Conservation (phyloP, 331 rosid species). For the Acacia concinna region DNA sequence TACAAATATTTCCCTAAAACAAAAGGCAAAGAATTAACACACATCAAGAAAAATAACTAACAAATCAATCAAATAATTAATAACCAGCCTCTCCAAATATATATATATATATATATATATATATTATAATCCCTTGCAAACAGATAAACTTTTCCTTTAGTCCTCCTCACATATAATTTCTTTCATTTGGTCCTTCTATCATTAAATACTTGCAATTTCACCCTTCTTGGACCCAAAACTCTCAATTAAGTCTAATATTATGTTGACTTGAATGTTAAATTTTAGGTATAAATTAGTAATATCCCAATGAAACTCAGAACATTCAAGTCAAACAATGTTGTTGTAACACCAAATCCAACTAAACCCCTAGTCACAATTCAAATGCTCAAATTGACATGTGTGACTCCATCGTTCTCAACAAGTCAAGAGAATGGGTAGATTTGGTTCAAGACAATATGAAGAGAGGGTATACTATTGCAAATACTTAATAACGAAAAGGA, state of each 20-base stretch:
- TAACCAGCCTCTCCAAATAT: slow-evolving; percentile 37
- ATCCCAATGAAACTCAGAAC: not conserved
- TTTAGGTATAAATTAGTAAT: not conserved
- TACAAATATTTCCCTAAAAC: slow-evolving; percentile 23
- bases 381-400: not conserved
- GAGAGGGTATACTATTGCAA: not conserved
- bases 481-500: not conserved
- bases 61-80: slow-evolving; percentile 70
- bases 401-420: not conserved
- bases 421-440: not conserved
- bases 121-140: not conserved
- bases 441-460: not conserved
- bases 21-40: slow-evolving; percentile 5
- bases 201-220: not conserved
- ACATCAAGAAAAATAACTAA: slow-evolving; percentile 44
- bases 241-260: not conserved
- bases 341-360: not conserved
- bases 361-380: not conserved
- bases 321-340: not conserved
- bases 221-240: not conserved
- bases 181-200: not conserved
- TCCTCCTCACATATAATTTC: not conserved
- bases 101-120: too few relatives aligned
- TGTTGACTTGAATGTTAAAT: not conserved
- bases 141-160: not conserved